Conservation (phyloP, 2,329 filamentous ascomycete genomes). For the Talaromyces sp. region DNA sequence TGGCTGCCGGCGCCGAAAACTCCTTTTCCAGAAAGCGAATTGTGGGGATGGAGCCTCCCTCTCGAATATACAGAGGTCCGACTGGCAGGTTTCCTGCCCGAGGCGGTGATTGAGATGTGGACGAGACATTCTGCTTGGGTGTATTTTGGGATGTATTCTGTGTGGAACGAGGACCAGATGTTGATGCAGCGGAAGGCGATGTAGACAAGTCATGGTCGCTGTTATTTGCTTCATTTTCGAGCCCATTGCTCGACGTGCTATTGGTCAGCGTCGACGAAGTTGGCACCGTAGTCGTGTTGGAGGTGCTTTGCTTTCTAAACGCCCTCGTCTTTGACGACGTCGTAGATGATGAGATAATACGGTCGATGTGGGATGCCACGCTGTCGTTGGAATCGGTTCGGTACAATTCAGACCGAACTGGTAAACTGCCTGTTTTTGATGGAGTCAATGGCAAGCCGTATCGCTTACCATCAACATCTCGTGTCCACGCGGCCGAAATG, state of each 20-base stretch:
- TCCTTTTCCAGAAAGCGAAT: slow-evolving; percentile 94
- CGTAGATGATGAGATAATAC: slow-evolving; percentile 33
- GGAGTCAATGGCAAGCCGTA: slow-evolving; percentile 28
- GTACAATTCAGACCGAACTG: slow-evolving; percentile 18
- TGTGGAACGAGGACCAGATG: slow-evolving; percentile 1
- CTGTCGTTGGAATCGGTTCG: slow-evolving; percentile 34
- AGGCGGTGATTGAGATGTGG: not conserved
- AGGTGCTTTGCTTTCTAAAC: slow-evolving; percentile 22
- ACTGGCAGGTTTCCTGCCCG: slow-evolving; percentile 7
- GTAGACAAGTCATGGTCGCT: slow-evolving; percentile 1
- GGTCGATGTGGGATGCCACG: slow-evolving; percentile 35
- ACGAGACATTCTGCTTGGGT: not conserved
- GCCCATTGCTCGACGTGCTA: slow-evolving; percentile 13
- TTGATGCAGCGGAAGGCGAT: slow-evolving; percentile 3
- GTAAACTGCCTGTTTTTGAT: slow-evolving; percentile 14
- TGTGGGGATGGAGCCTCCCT: slow-evolving; percentile 90
- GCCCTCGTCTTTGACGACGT: slow-evolving; percentile 29
- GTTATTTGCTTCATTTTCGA: not conserved
- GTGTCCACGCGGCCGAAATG: slow-evolving; percentile 76
- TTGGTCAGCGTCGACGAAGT: slow-evolving; percentile 37
- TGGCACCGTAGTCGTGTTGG: slow-evolving; percentile 22
- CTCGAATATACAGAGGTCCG: slow-evolving; percentile 80
- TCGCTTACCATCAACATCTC: slow-evolving; percentile 24
- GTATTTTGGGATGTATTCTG: not conserved
- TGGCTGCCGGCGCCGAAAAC: slow-evolving; percentile 83